Percentiles rank a stretch among this genome's conserved stretches.
Evolutionary conservation across 441 rosid species (phyloP).

Genomic region (Croton setiger): DNA sequence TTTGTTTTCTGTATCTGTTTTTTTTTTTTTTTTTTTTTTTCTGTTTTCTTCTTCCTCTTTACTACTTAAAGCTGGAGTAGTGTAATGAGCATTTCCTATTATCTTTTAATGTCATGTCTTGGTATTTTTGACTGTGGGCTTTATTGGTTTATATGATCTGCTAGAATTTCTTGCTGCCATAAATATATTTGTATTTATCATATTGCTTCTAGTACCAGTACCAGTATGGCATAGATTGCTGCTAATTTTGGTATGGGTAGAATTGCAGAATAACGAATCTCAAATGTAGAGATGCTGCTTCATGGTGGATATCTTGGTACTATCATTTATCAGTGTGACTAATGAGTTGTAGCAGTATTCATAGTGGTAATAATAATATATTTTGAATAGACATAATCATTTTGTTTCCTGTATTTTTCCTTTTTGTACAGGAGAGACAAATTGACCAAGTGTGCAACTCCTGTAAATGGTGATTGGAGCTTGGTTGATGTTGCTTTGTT

Average conservation of each 20-base stretch:
- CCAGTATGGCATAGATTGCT: background rate
- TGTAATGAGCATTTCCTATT: conserved; percentile 20
- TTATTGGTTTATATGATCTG: conserved; percentile 14
- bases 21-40: conserved; percentile 13
- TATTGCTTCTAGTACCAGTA: conserved; percentile 17
- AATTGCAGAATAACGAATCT: conserved; percentile 22
- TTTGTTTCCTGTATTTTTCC: conserved; percentile 23
- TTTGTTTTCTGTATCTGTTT: conserved; percentile 12
- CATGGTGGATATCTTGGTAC: conserved; percentile 17
- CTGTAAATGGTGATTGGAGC: conserved; percentile 6
- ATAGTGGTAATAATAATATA: conserved; percentile 18
- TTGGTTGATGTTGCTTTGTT: conserved; percentile 20
- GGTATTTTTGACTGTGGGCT: conserved; percentile 7
- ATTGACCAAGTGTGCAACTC: conserved; percentile 9
- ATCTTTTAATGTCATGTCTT: conserved; percentile 18
- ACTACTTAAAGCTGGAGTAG: conserved; percentile 23
- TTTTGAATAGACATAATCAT: conserved; percentile 22
- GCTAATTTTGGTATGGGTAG: conserved; percentile 21
- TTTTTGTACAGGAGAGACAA: conserved; percentile 27
- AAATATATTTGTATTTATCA: background rate
- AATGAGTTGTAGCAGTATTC: conserved; percentile 17
- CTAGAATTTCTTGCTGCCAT: conserved; percentile 14
- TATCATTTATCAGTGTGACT: conserved; percentile 8
- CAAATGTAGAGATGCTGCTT: background rate
- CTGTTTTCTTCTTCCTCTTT: conserved; percentile 7